Conservation (phyloP, 176 grass and related monocot genomes). For the Triticum monococcum region DNA sequence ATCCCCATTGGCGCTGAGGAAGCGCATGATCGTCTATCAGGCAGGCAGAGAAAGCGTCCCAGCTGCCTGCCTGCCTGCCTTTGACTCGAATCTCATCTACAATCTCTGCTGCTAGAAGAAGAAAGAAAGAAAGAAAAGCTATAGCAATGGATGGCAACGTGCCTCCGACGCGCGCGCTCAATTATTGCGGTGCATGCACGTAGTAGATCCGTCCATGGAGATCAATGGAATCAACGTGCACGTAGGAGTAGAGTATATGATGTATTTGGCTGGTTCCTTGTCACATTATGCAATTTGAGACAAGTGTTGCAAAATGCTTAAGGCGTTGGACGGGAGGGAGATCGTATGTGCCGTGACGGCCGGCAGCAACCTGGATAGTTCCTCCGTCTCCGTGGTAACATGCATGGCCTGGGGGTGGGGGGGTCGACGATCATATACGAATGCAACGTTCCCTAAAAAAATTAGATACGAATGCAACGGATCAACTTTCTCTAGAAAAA, state of each 20-base stretch:
- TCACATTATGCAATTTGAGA: not conserved
- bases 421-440: too few species aligned
- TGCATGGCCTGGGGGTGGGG: not conserved
- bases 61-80: not conserved
- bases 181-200: not conserved
- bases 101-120: not conserved
- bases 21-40: not conserved
- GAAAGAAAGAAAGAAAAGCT: not conserved
- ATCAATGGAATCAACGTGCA: not conserved
- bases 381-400: not conserved
- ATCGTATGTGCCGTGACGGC: not conserved
- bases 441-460: too few species aligned
- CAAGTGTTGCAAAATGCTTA: not conserved
- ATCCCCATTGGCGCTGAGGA: not conserved
- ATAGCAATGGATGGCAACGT: not conserved
- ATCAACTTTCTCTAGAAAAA: not conserved
- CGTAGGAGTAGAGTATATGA: not conserved
- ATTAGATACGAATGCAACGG: too few species aligned
- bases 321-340: not conserved
- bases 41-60: too few species aligned
- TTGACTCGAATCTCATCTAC: not conserved
- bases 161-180: constrained; percentile 1
- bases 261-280: not conserved
- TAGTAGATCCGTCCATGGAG: not conserved
- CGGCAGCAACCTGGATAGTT: not conserved